A percentile compares a stretch with the other conserved stretches of the same genome.
Conservation (phyloP, 768 basidiomycete genomes). For the Rhizopogon salebrosus region DNA sequence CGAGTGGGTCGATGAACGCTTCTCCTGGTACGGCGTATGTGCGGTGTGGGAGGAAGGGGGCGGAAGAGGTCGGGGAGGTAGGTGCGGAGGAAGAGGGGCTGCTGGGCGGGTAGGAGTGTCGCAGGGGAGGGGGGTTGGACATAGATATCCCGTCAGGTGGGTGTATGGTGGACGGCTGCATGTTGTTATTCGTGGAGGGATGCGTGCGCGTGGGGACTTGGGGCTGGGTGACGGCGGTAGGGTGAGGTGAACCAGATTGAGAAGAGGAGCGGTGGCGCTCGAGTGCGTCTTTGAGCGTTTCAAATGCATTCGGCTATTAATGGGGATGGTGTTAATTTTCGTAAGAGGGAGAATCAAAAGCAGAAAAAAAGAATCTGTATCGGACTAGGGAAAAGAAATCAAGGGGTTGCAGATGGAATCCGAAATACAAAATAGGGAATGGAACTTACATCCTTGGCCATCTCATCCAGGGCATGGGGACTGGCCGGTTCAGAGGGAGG, state of each 20-base stretch:
- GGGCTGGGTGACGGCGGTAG: conserved; percentile 8
- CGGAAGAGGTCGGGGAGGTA: conserved; percentile 11
- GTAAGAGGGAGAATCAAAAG: not conserved
- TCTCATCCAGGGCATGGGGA: conserved; percentile 46
- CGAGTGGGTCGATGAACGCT: conserved; percentile 55
- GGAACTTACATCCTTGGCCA: conserved; percentile 45
- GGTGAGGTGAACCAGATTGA: conserved; percentile 6
- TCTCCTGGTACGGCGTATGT: conserved; percentile 42
- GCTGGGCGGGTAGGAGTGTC: conserved; percentile 7
- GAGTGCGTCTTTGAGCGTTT: conserved; percentile 44
- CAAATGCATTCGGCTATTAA: conserved; percentile 47
- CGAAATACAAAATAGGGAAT: not conserved
- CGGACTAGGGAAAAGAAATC: conserved; percentile 1
- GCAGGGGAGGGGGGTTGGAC: not conserved
- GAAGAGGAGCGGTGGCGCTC: conserved; percentile 39
- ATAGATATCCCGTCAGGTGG: not conserved
- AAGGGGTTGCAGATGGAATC: not conserved
- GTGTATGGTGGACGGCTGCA: not conserved
- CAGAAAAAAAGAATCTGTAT: not conserved
- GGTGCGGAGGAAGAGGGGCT: conserved; percentile 1
- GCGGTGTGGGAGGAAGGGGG: conserved; percentile 17
- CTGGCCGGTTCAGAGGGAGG: not conserved
- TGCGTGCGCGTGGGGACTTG: not conserved
- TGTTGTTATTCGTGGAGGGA: too few relatives aligned
- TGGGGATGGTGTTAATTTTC: not conserved